A percentile compares a stretch with the other conserved stretches of the same genome.
Evolutionary conservation across 768 basidiomycete species (phyloP).

Genomic region (Hydnomerulius pinastri): DNA sequence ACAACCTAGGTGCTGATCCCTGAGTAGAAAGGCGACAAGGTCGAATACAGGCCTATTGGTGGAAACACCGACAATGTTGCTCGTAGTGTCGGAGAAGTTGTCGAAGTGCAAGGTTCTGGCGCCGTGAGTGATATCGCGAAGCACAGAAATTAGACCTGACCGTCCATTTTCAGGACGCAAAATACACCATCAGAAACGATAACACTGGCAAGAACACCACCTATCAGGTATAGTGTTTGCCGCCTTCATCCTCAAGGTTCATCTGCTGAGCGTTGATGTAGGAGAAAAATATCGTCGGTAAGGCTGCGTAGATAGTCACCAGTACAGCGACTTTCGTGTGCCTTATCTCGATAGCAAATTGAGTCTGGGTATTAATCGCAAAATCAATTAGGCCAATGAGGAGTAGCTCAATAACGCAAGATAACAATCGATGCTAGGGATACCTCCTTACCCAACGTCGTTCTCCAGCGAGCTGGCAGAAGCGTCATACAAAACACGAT

Average conservation of each 20-base stretch:
- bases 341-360: not conserved
- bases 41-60: conserved; percentile 47
- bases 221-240: conserved; percentile 32
- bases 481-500: no score
- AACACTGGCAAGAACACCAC: conserved; percentile 43
- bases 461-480: no score
- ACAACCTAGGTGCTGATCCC: not conserved
- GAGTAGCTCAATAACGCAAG: no score
- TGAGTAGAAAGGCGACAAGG: conserved; percentile 39
- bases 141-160: not conserved
- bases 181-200: conserved; percentile 43
- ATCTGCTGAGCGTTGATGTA: conserved; percentile 3
- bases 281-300: conserved; percentile 42
- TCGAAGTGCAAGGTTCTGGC: conserved; percentile 33
- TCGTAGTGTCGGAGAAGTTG: conserved; percentile 38
- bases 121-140: conserved; percentile 28
- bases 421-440: no score
- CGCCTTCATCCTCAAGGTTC: not conserved
- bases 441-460: no score
- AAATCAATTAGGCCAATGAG: no score
- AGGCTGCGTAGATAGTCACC: conserved; percentile 1
- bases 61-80: conserved; percentile 40
- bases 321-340: no score
- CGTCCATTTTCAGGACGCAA: conserved; percentile 23
- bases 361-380: no score